Conservation (phyloP, 1,284 basidiomycete species). For the Sutorius eximius region DNA sequence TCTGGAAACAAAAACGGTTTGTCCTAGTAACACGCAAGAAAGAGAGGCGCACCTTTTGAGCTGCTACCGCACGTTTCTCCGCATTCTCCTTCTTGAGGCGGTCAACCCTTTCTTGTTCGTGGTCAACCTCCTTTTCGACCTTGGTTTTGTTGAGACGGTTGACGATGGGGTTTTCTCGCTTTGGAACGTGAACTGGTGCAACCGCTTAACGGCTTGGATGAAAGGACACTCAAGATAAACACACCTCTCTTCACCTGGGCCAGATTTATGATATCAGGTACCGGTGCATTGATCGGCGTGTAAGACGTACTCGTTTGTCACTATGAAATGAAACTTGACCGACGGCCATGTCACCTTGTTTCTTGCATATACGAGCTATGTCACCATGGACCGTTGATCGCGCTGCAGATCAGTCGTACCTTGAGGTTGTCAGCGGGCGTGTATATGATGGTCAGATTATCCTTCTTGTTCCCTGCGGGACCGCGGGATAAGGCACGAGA, state of each 20-base stretch:
- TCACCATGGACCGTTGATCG: constrained; percentile 6
- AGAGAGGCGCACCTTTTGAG: constrained; percentile 49
- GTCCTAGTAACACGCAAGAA: neutral
- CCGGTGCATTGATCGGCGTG: neutral
- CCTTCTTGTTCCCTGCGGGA: constrained; percentile 89
- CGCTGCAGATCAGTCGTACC: constrained; percentile 42
- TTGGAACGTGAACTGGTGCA: constrained; percentile 66
- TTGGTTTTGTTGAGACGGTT: constrained; percentile 97
- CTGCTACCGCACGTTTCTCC: constrained; percentile 63
- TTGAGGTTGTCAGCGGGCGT: constrained; percentile 90
- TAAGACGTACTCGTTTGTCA: constrained; percentile 69
- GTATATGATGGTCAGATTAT: constrained; percentile 92
- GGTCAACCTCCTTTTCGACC: constrained; percentile 80
- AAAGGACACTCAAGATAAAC: constrained; percentile 12
- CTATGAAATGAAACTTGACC: constrained; percentile 94
- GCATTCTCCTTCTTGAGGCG: constrained; percentile 77
- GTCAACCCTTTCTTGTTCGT: constrained; percentile 85
- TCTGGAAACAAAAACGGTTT: constrained; percentile 41
- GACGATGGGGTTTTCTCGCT: constrained; percentile 87
- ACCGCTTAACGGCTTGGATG: constrained; percentile 1
- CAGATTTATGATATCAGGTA: neutral
- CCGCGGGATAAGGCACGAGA: neutral
- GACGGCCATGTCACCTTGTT: constrained; percentile 95
- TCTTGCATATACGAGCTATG: constrained; percentile 46
- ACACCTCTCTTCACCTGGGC: constrained; percentile 75